phyloP scores from a whole-genome alignment of 495 filamentous ascomycete genomes.

The Xylaria cubensis region DNA sequence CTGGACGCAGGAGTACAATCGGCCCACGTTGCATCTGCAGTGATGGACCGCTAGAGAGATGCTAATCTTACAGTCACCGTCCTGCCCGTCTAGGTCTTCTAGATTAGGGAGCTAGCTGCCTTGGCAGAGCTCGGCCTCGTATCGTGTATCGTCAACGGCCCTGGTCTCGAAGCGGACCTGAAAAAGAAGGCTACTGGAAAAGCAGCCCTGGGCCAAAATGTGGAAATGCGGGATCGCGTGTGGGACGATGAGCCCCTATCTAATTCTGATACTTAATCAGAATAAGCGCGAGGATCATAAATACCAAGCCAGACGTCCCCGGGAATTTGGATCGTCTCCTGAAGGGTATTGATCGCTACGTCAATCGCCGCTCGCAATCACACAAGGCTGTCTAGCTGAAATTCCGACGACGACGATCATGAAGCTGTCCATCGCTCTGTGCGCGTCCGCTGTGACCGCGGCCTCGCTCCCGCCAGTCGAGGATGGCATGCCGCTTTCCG shows the following conservation, averaged over 20 bases:
- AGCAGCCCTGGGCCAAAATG: not conserved
- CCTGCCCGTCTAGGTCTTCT: slow-evolving; percentile 10
- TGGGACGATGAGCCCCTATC: slow-evolving; percentile 17
- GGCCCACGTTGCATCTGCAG: slow-evolving; percentile 14
- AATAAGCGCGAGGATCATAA: slow-evolving; percentile 25
- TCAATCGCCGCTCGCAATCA: slow-evolving; percentile 12
- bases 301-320: slow-evolving; percentile 14
- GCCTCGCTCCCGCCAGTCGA: slow-evolving; percentile 32
- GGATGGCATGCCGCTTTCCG: slow-evolving; percentile 32
- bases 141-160: slow-evolving; percentile 10
- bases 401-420: slow-evolving; percentile 30
- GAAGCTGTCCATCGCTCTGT: slow-evolving; percentile 39
- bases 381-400: slow-evolving; percentile 3
- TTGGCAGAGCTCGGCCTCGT: slow-evolving; percentile 21
- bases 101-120: slow-evolving; percentile 20
- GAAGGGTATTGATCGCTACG: slow-evolving; percentile 9
- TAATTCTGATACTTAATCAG: slow-evolving; percentile 10
- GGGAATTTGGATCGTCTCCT: slow-evolving; percentile 19
- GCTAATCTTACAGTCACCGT: slow-evolving; percentile 20
- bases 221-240: slow-evolving; percentile 25
- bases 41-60: slow-evolving; percentile 15
- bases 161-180: slow-evolving; percentile 10
- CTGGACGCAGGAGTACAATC: slow-evolving; percentile 16
- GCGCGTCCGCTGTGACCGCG: slow-evolving; percentile 38
- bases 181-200: slow-evolving; percentile 22